Evolutionary conservation across 2,329 filamentous ascomycete species (phyloP).

Genomic region (Venturia effusa): DNA sequence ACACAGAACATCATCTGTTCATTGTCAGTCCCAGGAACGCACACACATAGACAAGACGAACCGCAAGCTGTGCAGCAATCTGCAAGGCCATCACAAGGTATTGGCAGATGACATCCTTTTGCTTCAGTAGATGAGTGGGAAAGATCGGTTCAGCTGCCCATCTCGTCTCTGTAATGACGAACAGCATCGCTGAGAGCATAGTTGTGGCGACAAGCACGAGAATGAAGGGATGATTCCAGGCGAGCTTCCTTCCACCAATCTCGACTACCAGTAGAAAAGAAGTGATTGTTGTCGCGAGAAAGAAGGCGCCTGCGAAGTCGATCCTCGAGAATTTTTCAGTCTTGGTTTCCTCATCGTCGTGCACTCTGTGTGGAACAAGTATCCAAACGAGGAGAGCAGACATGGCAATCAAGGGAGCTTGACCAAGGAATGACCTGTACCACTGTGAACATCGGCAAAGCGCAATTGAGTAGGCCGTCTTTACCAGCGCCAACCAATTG

Average conservation of each 20-base stretch:
- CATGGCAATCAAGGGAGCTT: conserved; percentile 43
- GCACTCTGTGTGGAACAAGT: conserved; percentile 12
- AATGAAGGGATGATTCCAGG: conserved; percentile 28
- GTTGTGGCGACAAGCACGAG: conserved; percentile 22
- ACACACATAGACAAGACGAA: conserved; percentile 21
- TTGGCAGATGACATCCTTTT: conserved; percentile 42
- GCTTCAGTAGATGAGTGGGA: conserved; percentile 42
- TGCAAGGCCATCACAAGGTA: conserved; percentile 45
- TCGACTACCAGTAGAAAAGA: conserved; percentile 37
- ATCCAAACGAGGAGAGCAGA: conserved; percentile 38
- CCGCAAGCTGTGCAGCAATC: conserved; percentile 45
- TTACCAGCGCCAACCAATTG: conserved; percentile 55
- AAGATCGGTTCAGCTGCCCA: conserved; percentile 47
- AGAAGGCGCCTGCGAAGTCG: conserved; percentile 46
- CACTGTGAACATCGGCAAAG: conserved; percentile 3
- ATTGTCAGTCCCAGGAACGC: background rate
- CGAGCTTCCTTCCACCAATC: conserved; percentile 34
- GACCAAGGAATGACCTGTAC: conserved; percentile 44
- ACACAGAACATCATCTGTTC: conserved; percentile 11
- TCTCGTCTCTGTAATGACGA: conserved; percentile 27
- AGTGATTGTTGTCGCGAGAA: conserved; percentile 34
- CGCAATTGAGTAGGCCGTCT: conserved; percentile 11
- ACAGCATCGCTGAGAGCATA: conserved; percentile 17
- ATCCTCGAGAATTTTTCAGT: conserved; percentile 36
- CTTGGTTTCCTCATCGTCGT: conserved; percentile 12